Base-by-base conservation (phyloP, 2,329 filamentous ascomycete species). In the Coniochaeta sp. region DNA sequence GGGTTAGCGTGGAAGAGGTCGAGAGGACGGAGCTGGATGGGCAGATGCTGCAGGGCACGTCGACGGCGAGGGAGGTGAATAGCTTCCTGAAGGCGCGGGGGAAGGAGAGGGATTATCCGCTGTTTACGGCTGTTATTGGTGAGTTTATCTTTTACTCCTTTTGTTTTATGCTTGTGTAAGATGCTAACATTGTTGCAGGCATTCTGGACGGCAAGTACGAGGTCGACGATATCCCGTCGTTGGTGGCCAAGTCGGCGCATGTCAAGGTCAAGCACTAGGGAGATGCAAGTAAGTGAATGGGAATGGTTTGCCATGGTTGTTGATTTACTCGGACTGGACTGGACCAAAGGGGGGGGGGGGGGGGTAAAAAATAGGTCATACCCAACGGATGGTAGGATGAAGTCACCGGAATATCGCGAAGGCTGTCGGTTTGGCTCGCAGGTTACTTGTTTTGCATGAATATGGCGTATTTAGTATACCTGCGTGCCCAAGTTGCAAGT, bases 11-110 rank as follows among this genome's bases (percentile, higher is more conserved):
- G 42, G 86, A 89, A 66, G 91, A 98, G 74, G 88, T 99, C 50
- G 95, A 99, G 80, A 83, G 85, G 70, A 84, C 87, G 61, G 93
- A 97, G 72, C 82, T 99, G 63, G 98, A 99, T 72, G 95, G 95
- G 16, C 95, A 99, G 81, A 96, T 96, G 79, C 80, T 99, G 61
- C 95, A 99, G 78, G 95, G 95, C 40, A 98, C 92, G 0, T 88
- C 88, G 67, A 99, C 95, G 3, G 93, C 95, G 9, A 85, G 88
- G 64, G 95, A 99, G 74, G 93, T 99, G 47, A 90, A 96, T 77
- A 86, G 82, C 57, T 98, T 98, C 75, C 76, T 99, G 70, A 90
- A 89, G 78, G 85, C 85, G 57, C 83, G 89, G 65, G 89, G 89
- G 0, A 77, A 88, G 65, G 92, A 96, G 76, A 79, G 85, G 34